Evolutionary conservation across 768 basidiomycete genomes (phyloP), one percentile per base, ranked within the genome.

Genomic region (Russula brevipes): DNA sequence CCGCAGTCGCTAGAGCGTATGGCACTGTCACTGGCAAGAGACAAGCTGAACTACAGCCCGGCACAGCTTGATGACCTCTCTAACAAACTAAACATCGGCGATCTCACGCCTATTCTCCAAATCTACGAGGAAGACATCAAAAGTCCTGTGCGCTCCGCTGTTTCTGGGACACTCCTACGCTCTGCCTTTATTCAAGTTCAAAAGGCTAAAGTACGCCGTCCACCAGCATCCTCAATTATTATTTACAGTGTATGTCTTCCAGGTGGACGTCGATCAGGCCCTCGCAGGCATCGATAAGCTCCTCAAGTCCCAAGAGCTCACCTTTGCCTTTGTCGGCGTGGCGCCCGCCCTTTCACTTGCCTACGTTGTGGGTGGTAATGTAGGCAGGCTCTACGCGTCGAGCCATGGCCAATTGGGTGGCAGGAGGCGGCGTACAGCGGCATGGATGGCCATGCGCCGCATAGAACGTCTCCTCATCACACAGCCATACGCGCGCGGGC

Each of bases 261-360:
- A 94, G 91, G 92, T 95, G 62, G 96, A 98, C 73, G 85, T 97
- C 57, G 91, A 95, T 66, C 86, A 95, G 73, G 88, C 94, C 0
- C 78, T 98, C 46, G 79, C 85, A 9, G 95, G 95, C 6, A 94
- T 98, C 67, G 96, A 98, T 74, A 93, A 89, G 70, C 78, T 98
- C 59, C 85, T 98, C 66, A 92, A 88, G 68, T 95, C 92, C 1
- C 94, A 97, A 75, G 92, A 96, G 71, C 79, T 97, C 49, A 97
- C 94, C 1, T 99, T 99, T 69, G 96, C 91, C 5, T 98, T 98
- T 70, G 94, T 98, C 63, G 95, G 95, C 67, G 88, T 98, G 16
- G 94, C 96, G 0, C 96, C 96, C 9, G 87, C 89, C 0, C 75
- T 98, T 54, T 83, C 87, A 4, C 77, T 98, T 39, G 82, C 94